Evolutionary conservation across 768 basidiomycete species (phyloP), one percentile per base, ranked within the genome.

Genomic region (Rhodotorula diobovata): DNA sequence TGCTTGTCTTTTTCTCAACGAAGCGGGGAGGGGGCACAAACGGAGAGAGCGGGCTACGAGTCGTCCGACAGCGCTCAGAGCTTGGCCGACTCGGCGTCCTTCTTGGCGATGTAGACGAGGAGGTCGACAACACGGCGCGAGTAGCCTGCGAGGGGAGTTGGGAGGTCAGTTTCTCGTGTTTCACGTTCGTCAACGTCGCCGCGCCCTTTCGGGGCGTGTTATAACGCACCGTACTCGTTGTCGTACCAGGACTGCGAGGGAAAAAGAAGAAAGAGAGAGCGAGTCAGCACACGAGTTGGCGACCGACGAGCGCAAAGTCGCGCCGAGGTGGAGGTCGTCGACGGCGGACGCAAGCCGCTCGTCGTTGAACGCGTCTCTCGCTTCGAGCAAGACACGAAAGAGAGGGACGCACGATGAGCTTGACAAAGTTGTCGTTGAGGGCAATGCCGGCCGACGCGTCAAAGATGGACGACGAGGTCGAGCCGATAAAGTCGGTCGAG

Each of bases 381-480:
- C n/a, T n/a, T n/a, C n/a, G n/a, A n/a, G n/a, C n/a, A n/a, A 55
- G 46, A 30, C 37, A 54, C 20, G 45, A 51, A n/a, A 41, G 53
- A 3, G 18, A 64, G 90, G 85, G 91, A 94, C 93, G 53, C 94
- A 96, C 54, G 80, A 98, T 88, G 78, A 96, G 87, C 87, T 98
- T 98, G 85, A 97, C 90, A 78, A 98, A 97, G 83, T 88, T 88
- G 72, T 83, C 78, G 88, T 90, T 96, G 80, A 98, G 87, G 80
- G 88, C 85, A 81, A 98, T 98, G 77, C 95, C 95, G 56, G 90
- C 95, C 72, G 82, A 83, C 77, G 93, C 94, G 79, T 98, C 95
- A 81, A 98, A 98, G 85, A 93, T 90, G 71, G 88, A 91, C 71
- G 91, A 93, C 67, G 85, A 69, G 82, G 80, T 57, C 82, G 87